These are phyloP conservation scores for Globisporangium solare DNA, from an alignment of 352 stramenopile species.

Conservation along the genomic window DNA sequence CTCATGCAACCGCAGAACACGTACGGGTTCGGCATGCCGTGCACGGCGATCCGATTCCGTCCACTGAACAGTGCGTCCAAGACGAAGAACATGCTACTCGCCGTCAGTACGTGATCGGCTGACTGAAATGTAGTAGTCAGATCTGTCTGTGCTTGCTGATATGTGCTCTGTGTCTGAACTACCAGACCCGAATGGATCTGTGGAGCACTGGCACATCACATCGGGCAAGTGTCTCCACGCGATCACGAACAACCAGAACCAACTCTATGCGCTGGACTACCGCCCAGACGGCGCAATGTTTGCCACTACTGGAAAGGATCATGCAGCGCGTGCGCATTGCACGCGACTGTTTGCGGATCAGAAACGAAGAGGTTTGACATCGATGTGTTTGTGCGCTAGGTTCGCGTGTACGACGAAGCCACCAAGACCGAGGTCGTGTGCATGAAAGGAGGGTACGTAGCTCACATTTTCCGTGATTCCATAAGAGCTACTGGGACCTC, in stretches of 20 bases:
- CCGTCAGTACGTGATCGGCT: constrained; percentile 56
- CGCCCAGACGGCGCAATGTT: constrained; percentile 81
- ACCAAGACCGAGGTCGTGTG: constrained; percentile 75
- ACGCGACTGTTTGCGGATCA: not conserved
- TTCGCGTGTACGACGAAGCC: constrained; percentile 87
- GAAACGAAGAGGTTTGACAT: no score
- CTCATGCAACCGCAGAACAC: constrained; percentile 69
- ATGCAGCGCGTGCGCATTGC: constrained; percentile 37
- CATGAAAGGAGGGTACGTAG: constrained; percentile 53
- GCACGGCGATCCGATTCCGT: constrained; percentile 80
- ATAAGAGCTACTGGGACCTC: no score
- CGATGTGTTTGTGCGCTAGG: constrained; percentile 6
- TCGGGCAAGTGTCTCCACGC: constrained; percentile 89
- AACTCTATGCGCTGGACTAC: constrained; percentile 90
- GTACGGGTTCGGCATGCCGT: constrained; percentile 75
- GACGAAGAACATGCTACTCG: constrained; percentile 90
- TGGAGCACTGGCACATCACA: constrained; percentile 92
- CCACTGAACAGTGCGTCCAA: constrained; percentile 75
- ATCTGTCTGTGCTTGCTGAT: no score
- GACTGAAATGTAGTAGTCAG: no score
- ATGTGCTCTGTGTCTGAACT: not conserved
- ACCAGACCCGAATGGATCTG: constrained; percentile 78
- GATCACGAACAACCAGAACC: constrained; percentile 86
- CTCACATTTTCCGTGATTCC: no score
- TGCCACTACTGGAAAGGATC: constrained; percentile 86